Conservation (phyloP, 805 yeast genomes). For the Lipomyces sp. region DNA sequence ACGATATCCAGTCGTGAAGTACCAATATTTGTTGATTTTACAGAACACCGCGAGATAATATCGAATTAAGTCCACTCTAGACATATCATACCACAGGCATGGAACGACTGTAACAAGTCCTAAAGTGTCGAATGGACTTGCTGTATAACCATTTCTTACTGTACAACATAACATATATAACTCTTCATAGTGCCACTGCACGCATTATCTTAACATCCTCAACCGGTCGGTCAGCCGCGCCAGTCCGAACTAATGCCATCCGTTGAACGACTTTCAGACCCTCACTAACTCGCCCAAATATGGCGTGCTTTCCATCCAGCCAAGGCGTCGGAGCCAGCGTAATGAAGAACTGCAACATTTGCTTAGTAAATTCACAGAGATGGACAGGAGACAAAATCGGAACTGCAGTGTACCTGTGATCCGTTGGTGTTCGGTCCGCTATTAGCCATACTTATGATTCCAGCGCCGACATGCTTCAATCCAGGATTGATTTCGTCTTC, state of each 20-base stretch:
- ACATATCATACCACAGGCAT: too few species aligned
- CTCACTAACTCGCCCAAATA: constrained; percentile 62
- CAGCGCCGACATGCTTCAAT: constrained; percentile 73
- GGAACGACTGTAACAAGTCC: too few species aligned
- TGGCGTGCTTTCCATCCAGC: constrained; percentile 68
- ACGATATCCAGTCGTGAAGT: too few species aligned
- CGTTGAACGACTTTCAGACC: constrained; percentile 47
- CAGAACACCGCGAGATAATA: too few species aligned
- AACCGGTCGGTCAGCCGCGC: constrained; percentile 43
- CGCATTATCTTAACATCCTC: constrained; percentile 43
- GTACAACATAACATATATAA: too few species aligned
- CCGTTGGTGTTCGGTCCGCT: constrained; percentile 93
- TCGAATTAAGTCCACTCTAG: too few species aligned
- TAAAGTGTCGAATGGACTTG: too few species aligned
- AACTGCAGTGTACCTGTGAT: constrained; percentile 43
- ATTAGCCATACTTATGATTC: constrained; percentile 86
- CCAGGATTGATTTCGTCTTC: constrained; percentile 36
- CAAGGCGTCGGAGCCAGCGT: constrained; percentile 76
- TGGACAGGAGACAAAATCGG: not conserved
- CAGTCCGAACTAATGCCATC: constrained; percentile 57
- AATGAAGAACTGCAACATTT: constrained; percentile 64
- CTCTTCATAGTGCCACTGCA: constrained; percentile 19
- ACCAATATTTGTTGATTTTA: too few species aligned
- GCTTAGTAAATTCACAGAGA: not conserved
- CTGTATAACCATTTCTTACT: too few species aligned